These are phyloP conservation scores for Musa schizocarpa DNA, from an alignment of 176 grass and related monocot species.

Conservation along the genomic window DNA sequence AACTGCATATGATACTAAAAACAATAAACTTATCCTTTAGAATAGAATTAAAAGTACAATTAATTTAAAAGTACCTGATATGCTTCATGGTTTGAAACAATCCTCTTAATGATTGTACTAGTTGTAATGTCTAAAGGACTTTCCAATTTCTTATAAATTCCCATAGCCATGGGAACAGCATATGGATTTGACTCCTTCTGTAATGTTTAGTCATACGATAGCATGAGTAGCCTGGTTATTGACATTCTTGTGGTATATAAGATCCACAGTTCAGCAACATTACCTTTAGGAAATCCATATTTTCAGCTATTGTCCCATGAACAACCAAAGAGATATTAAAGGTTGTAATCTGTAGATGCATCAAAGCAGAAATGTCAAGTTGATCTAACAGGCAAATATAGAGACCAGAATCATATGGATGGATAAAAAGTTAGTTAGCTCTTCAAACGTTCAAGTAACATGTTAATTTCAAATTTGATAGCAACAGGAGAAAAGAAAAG, in stretches of 20 bases:
- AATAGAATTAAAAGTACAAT: neutral
- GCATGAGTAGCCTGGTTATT: neutral
- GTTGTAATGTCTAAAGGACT: slow-evolving; percentile 86
- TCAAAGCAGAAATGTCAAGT: neutral
- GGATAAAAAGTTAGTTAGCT: too few species aligned
- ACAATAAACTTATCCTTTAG: neutral
- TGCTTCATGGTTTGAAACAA: slow-evolving; percentile 94
- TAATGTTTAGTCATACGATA: slow-evolving; percentile 17
- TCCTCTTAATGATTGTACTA: slow-evolving; percentile 94
- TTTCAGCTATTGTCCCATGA: slow-evolving; percentile 3
- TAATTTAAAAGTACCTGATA: slow-evolving; percentile 58
- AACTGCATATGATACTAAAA: neutral
- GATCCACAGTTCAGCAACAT: neutral
- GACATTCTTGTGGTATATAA: neutral
- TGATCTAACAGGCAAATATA: neutral
- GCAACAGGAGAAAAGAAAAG: too few species aligned
- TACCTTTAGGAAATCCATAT: neutral
- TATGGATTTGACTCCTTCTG: slow-evolving; percentile 85
- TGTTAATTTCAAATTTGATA: too few species aligned
- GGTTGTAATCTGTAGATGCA: neutral
- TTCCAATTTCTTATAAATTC: slow-evolving; percentile 56
- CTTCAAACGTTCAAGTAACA: too few species aligned
- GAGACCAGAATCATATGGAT: too few species aligned
- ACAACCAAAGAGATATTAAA: slow-evolving; percentile 4
- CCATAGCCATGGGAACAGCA: slow-evolving; percentile 70